Base-by-base conservation (phyloP, 345 rosid species). In the Citrus cavaleriei region DNA sequence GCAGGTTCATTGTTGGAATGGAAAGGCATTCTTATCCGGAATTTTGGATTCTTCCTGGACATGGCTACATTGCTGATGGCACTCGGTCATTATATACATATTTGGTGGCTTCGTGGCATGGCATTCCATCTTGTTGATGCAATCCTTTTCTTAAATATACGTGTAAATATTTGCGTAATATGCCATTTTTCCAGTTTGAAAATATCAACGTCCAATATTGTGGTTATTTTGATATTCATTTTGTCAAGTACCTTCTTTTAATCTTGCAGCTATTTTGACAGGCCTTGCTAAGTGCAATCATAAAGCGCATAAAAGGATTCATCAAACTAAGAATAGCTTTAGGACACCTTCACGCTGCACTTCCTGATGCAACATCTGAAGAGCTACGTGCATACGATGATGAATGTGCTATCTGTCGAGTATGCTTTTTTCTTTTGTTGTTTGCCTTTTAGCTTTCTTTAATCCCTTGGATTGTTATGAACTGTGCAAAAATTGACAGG, bases 321-420 rank as follows among this genome's bases (percentile, higher is more conserved):
- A 85, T 90, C 78, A 94, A 94, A 86, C 70, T 94, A 84, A 91
- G 91, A 91, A 88, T 87, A 79, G 98, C 99, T 82, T 84, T 96
- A 69, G 90, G 93, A 5, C 81, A 95, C 73, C 97, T 96, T 82
- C 99, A 96, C 86, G 99, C 98, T 22, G 99, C 98, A 74, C 98
- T 96, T 85, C 98, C 99, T 81, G 97, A 96, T 88, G 99, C 99
- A 71, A 93, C 98, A 68, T 83, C 90, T 67, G 97, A 90, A 78
- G 98, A 94, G 91, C 85, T 96, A 76, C 88, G 77, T 57, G 90
- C 92, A 78, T 96, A 90, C 82, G 95, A 96, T 79, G 98, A 96
- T 86, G 99, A 96, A 86, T 96, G 99, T 90, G 99, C 98, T 79
- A 96, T 96, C 67, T 96, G 99, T 80, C 89, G 99, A 92, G 98